Evolutionary conservation across 768 basidiomycete species (phyloP), one percentile per base, ranked within the genome.

Genomic region (Boletus coccyginus): DNA sequence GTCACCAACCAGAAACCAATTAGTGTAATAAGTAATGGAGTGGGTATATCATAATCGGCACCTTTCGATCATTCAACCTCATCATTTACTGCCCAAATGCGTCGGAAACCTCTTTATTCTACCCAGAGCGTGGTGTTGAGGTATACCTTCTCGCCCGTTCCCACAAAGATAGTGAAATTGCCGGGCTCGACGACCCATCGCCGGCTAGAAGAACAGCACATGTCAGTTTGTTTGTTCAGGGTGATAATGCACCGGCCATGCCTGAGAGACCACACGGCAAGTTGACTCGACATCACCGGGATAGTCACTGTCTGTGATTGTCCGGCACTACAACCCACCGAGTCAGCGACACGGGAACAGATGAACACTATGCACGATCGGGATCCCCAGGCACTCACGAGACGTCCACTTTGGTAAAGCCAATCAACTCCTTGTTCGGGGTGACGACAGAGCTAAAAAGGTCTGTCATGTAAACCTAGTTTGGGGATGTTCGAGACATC

Each of bases 121-220:
- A 86, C 70, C 19, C 44, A 56, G 5, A 65, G 56, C 5, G 73
- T 85, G 0, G 78, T 72, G 53, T 74, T 74, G 38, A 78, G 68
- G 62, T 81, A 82, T 16, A 67, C 66, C 56, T 80, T 73, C 55
- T 83, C 84, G 63, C 85, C 87, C 1, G 82, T 84, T n/a, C 86
- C 85, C 46, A 86, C 73, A 69, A 82, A 86, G 52, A 88, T 72
- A 32, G 61, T 73, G 68, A 87, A 87, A 27, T 70, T 64, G 6
- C 86, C 86, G 1, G 85, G 78, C 63, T 88, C 86, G 19, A 88
- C 84, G 9, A 75, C 76, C 79, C 81, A 88, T 7, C 65, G 50
- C 52, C 77, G 75, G 38, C 77, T 70, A n/a, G 53, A 42, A n/a
- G n/a, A n/a, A n/a, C n/a, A n/a, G n/a, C n/a, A n/a, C 33, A 21